These are phyloP conservation scores for Onygena corvina DNA, from an alignment of 2,329 filamentous ascomycete genomes.

Conservation along the genomic window DNA sequence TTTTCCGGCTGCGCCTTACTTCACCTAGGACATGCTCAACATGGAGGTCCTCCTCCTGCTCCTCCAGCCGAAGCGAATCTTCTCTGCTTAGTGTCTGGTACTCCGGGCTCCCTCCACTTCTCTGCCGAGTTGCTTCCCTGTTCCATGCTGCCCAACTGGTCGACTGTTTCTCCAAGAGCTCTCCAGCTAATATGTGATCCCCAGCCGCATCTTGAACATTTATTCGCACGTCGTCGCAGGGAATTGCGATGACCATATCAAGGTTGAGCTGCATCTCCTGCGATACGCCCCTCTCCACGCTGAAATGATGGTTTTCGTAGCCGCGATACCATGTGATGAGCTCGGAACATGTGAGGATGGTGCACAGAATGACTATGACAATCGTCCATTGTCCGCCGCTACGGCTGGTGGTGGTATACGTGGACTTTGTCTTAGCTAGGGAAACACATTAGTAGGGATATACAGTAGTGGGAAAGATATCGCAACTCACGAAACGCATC, in stretches of 20 bases:
- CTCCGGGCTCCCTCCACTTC: constrained; percentile 48
- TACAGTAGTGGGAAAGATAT: not conserved
- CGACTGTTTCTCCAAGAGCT: constrained; percentile 58
- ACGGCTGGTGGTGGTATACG: constrained; percentile 73
- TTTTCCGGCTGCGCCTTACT: constrained; percentile 53
- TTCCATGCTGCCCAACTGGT: constrained; percentile 79
- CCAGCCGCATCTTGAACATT: constrained; percentile 95
- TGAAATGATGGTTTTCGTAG: constrained; percentile 75
- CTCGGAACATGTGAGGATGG: constrained; percentile 66
- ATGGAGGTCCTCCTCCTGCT: constrained; percentile 60
- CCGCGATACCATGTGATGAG: constrained; percentile 72
- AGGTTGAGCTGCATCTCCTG: constrained; percentile 88
- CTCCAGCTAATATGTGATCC: constrained; percentile 75
- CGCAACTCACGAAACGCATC: constrained; percentile 79
- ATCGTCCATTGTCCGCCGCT: constrained; percentile 92
- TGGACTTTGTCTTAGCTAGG: constrained; percentile 84
- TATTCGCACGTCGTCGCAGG: constrained; percentile 75
- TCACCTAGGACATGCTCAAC: constrained; percentile 79
- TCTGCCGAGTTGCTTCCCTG: constrained; percentile 49
- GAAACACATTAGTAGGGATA: not conserved
- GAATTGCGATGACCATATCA: constrained; percentile 84
- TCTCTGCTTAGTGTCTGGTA: constrained; percentile 47
- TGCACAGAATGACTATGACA: constrained; percentile 61
- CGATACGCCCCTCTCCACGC: constrained; percentile 81
- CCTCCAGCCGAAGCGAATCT: constrained; percentile 41